phyloP scores from a whole-genome alignment of 2,329 filamentous ascomycete genomes.

The Botrytis pseudocinerea region DNA sequence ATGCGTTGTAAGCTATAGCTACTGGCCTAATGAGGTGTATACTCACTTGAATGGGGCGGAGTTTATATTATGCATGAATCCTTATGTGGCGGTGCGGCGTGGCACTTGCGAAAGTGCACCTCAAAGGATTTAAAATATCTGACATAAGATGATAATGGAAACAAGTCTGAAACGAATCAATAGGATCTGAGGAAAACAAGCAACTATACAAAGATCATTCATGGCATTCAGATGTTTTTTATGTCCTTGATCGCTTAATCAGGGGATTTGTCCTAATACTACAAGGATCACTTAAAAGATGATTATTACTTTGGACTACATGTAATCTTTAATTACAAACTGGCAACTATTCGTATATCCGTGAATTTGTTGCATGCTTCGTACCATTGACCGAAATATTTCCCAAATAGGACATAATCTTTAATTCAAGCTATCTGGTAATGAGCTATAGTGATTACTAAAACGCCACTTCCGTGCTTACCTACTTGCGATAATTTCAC shows the following conservation, averaged over 20 bases:
- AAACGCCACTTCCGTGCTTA: neutral
- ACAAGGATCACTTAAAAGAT: neutral
- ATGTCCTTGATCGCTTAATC: slow-evolving; percentile 17
- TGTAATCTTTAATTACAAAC: neutral
- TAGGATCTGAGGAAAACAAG: neutral
- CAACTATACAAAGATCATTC: neutral
- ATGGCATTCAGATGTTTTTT: neutral
- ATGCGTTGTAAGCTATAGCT: neutral
- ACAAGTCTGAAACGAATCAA: neutral
- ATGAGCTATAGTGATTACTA: neutral
- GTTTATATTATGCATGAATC: slow-evolving; percentile 17
- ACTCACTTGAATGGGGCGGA: slow-evolving; percentile 3
- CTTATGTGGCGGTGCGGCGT: slow-evolving; percentile 20
- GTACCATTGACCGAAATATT: neutral
- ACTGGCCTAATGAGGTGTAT: neutral
- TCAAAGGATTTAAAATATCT: neutral
- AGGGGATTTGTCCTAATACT: neutral
- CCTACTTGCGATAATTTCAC: neutral
- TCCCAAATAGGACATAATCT: neutral
- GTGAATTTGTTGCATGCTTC: neutral
- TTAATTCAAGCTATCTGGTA: neutral
- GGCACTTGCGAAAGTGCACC: slow-evolving; percentile 2
- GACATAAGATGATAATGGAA: neutral
- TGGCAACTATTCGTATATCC: neutral
- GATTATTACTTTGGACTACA: neutral